These are phyloP conservation scores for Glycyrrhiza uralensis DNA, from an alignment of 306 rosid species.

Conservation along the genomic window DNA sequence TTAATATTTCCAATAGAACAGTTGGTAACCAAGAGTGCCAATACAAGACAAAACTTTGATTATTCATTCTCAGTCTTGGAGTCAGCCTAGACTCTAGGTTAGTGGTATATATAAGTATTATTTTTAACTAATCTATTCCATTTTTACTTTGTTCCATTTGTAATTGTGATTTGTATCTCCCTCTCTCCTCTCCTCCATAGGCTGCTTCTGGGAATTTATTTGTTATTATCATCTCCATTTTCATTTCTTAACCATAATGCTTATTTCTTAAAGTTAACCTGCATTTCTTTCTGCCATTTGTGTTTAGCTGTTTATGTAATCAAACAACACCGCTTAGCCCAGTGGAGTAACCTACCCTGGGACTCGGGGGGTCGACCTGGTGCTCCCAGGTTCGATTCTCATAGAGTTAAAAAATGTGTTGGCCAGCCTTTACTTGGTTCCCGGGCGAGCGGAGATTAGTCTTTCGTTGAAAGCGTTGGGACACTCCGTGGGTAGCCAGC, in stretches of 20 bases:
- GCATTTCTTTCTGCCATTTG: background rate
- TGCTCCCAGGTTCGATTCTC: too few species aligned
- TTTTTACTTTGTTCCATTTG: background rate
- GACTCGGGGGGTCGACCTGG: too few species aligned
- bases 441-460: too few species aligned
- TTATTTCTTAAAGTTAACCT: background rate
- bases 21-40: slow-evolving; percentile 48
- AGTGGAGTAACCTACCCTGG: too few species aligned
- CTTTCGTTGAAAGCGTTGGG: too few species aligned
- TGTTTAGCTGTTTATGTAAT: background rate
- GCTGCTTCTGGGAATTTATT: slow-evolving; percentile 1
- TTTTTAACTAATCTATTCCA: background rate
- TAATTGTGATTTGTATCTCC: background rate
- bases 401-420: too few species aligned
- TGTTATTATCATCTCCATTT: background rate
- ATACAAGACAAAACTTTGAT: slow-evolving; percentile 55
- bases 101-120: background rate
- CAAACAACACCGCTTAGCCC: too few species aligned
- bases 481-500: too few species aligned
- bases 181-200: background rate
- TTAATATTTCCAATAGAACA: slow-evolving; percentile 34
- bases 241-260: background rate
- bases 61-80: background rate
- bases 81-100: background rate
- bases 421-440: too few species aligned